phyloP scores from a whole-genome alignment of 2,329 filamentous ascomycete genomes.

The Pestalotiopsis sp. region DNA sequence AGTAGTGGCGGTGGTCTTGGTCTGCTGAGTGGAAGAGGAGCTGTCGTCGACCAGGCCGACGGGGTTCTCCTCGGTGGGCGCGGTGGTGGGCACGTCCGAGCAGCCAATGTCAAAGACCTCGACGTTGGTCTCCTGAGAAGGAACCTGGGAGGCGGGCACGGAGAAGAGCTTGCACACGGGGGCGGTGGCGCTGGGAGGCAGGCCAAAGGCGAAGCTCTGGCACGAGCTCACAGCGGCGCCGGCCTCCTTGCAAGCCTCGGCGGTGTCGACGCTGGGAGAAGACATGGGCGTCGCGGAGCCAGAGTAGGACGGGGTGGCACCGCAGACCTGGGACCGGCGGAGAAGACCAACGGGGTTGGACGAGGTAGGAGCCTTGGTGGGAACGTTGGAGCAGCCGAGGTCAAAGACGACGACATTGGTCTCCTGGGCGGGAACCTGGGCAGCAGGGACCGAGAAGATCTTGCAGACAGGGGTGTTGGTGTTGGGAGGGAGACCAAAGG shows the following conservation, averaged over 20 bases:
- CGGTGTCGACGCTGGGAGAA: conserved; percentile 1
- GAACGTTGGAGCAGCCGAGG: conserved; percentile 14
- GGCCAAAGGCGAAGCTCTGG: conserved; percentile 16
- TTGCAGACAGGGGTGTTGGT: conserved; percentile 13
- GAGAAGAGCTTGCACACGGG: conserved; percentile 17
- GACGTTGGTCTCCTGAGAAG: conserved; percentile 14
- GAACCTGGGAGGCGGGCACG: conserved; percentile 15
- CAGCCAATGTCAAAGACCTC: conserved; percentile 17
- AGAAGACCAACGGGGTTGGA: neutral
- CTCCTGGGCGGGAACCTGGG: conserved; percentile 15
- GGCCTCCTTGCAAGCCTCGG: conserved; percentile 10
- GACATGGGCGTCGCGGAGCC: neutral
- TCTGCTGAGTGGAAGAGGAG: neutral
- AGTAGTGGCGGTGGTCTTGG: neutral
- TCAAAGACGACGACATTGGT: conserved; percentile 17
- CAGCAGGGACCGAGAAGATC: conserved; percentile 15
- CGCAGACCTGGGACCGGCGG: conserved; percentile 6
- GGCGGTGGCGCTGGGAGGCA: conserved; percentile 4
- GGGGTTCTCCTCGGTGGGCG: conserved; percentile 11
- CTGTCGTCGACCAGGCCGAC: neutral
- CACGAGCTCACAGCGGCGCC: conserved; percentile 12
- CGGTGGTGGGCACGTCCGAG: conserved; percentile 13
- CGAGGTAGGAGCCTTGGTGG: conserved; percentile 13
- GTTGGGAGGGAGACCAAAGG: conserved; percentile 13
- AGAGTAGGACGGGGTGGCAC: conserved; percentile 1